Conservation (phyloP, 176 grass and related monocot genomes). For the Phyllostachys edulis region DNA sequence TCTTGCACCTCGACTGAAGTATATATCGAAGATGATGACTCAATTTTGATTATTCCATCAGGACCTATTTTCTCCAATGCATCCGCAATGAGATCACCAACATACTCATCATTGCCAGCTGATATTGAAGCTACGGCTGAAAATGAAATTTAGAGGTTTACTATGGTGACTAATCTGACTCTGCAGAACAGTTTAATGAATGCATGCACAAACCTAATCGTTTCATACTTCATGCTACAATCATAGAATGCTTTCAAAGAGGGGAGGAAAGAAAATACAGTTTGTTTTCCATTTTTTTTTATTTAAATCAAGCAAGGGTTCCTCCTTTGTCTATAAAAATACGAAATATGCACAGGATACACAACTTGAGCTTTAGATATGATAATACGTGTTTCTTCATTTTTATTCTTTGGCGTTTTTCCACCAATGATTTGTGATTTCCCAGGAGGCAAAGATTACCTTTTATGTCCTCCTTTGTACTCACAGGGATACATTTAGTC, state of each 20-base stretch:
- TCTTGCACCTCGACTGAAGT: conserved; percentile 85
- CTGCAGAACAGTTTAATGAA: neutral
- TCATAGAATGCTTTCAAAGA: neutral
- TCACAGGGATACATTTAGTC: conserved; percentile 61
- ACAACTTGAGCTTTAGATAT: neutral
- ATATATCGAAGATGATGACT: conserved; percentile 92
- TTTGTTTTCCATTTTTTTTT: neutral
- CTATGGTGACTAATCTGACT: neutral
- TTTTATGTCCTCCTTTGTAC: conserved; percentile 81
- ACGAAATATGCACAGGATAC: neutral
- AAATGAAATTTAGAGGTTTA: conserved; percentile 35
- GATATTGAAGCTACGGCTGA: conserved; percentile 87
- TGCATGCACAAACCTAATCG: neutral
- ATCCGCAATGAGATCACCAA: conserved; percentile 86
- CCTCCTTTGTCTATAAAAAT: neutral
- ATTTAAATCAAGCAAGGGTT: neutral
- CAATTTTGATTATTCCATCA: conserved; percentile 91
- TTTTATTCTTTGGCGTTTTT: neutral
- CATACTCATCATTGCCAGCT: conserved; percentile 87
- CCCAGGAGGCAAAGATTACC: conserved; percentile 43
- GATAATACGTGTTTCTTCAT: neutral
- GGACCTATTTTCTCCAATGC: conserved; percentile 86
- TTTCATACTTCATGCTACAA: neutral
- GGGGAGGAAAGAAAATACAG: neutral
- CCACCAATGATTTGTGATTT: neutral